Evolutionary conservation across 2,329 filamentous ascomycete species (phyloP), one percentile per base, ranked within the genome.

Genomic region (Herpotrichia juniperi): DNA sequence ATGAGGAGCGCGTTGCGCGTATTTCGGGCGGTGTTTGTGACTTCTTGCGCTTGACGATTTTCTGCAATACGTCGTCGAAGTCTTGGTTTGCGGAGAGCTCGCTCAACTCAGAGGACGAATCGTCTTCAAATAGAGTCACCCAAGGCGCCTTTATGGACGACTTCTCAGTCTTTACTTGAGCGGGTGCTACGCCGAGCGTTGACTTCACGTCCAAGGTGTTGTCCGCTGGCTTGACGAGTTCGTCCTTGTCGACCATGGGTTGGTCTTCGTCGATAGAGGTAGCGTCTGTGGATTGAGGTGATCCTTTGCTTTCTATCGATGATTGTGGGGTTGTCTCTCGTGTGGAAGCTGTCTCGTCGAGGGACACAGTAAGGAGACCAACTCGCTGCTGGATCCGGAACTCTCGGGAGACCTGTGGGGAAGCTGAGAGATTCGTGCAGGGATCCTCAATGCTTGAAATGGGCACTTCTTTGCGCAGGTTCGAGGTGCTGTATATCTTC

Each of bases 61-160:
- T 55, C 46, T 71, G 68, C 22, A 64, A 54, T 35, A 63, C 59
- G 50, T 74, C 69, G 59, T 77, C 73, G 58, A 77, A 63, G 50
- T 74, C 73, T 51, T 63, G 59, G 53, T 59, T 71, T 42, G 68
- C 63, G 43, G 72, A 74, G 24, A 77, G 67, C 24, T 76, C 73
- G 59, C 72, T 74, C 48, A 76, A 66, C 26, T 74, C 72, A 37
- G 74, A 76, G 35, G 57, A 53, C 19, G 56, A 50, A 50, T 64
- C 68, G 50, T 69, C 65, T 51, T 68, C 64, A 44, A 64, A 59
- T 45, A 66, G 64, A 35, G 63, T 63, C 40, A 59, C 54, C 63
- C 62, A 67, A 54, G 59, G 62, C 53, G 66, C 57, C 53, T 62
- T 66, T 62, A 69, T 59, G 56, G 59, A 68, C 49, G 62, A 63